These are phyloP conservation scores for Metschnikowia peoriensis DNA, from an alignment of 805 yeast species.

Conservation along the genomic window DNA sequence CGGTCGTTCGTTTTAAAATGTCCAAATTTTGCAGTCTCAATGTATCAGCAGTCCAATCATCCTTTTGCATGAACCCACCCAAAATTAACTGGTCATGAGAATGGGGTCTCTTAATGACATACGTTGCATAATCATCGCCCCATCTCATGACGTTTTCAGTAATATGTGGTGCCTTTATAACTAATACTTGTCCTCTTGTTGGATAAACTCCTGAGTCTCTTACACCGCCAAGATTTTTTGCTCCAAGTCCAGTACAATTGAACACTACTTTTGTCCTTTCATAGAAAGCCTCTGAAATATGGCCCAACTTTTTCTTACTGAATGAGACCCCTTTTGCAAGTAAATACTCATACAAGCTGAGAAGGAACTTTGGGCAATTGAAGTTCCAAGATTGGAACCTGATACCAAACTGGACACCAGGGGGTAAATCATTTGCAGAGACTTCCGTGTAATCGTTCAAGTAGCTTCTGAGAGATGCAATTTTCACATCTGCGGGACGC, in stretches of 20 bases:
- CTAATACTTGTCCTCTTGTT: conserved; percentile 77
- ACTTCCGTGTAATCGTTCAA: conserved; percentile 46
- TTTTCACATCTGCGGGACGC: conserved; percentile 45
- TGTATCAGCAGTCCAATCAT: conserved; percentile 62
- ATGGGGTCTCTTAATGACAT: conserved; percentile 69
- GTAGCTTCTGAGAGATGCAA: conserved; percentile 47
- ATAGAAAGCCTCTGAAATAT: conserved; percentile 54
- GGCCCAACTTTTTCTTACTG: conserved; percentile 43
- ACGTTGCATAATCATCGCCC: conserved; percentile 61
- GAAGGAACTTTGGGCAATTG: conserved; percentile 64
- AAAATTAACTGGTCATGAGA: conserved; percentile 65
- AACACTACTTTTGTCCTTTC: conserved; percentile 47
- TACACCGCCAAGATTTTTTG: conserved; percentile 62
- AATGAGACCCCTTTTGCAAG: conserved; percentile 51
- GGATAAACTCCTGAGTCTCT: conserved; percentile 63
- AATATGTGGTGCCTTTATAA: conserved; percentile 67
- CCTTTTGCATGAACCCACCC: conserved; percentile 72
- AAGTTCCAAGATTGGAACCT: conserved; percentile 63
- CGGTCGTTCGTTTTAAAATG: conserved; percentile 57
- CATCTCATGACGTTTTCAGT: conserved; percentile 56
- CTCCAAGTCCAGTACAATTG: conserved; percentile 79
- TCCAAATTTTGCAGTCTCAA: conserved; percentile 56
- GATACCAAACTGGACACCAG: conserved; percentile 57
- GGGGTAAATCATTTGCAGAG: conserved; percentile 41
- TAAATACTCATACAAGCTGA: conserved; percentile 46